Evolutionary conservation across 1,139 yeast species (phyloP), one percentile per base, ranked within the genome.

Genomic region (Nadsonia starkeyi-henricii): DNA sequence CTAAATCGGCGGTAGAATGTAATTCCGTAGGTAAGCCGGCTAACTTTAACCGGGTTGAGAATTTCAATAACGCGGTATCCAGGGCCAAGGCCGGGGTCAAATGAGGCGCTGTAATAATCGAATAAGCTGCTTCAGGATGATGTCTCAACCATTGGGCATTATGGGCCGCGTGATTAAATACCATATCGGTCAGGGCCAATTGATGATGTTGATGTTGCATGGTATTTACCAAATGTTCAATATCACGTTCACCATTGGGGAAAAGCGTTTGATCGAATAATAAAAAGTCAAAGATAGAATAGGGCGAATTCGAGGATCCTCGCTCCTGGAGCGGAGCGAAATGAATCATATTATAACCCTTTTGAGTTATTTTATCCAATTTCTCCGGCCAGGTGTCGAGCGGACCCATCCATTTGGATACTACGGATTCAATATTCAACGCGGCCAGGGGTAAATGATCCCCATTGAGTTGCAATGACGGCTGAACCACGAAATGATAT

Each of bases 291-390:
- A 69, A 82, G 48, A 91, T 85, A 2, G 96, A 85, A 61, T 89
- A 91, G 0, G 98, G 97, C 8, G 96, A 88, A 62, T 89, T 76
- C 1, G 95, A 85, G 50, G 74, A 81, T 26, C 98, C 98, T 47
- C 97, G 73, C 54, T 79, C 69, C 64, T 89, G 96, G 54, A 91
- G 71, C 0, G 98, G 98, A 1, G 97, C 88, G 62, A 91, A 91
- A 67, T 91, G 98, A 45, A 91, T 70, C 96, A 89, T 85, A 63
- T 91, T 91, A 69, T 89, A 91, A 19, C 93, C 91, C 64, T 91
- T 91, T 9, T 66, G 63, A 18, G 79, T 68, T 44, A 91, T 75
- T 47, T 75, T 74, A 2, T 64, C 61, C 52, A 91, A 82, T 51
- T 85, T 69, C 1, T 67, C 61, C 51, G 77, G 77, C 97, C 97